Conservation (phyloP, 352 stramenopile genomes). For the Pythium vanterpoolii region DNA sequence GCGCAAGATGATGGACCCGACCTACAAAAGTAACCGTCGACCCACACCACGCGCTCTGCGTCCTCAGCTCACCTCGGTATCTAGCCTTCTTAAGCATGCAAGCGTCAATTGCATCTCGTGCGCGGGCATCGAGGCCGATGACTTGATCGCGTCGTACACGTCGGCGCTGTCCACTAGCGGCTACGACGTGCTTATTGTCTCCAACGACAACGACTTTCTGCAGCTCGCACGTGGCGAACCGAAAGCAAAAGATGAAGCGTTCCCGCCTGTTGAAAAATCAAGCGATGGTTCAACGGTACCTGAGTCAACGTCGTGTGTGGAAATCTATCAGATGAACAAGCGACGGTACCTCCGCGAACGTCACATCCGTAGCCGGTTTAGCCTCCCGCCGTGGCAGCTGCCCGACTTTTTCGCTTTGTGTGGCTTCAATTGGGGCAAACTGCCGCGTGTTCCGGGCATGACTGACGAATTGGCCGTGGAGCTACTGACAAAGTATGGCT, state of each 20-base stretch:
- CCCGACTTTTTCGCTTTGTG: constrained; percentile 67
- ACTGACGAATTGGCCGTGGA: constrained; percentile 53
- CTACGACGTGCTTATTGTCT: constrained; percentile 32
- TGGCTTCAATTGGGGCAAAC: constrained; percentile 65
- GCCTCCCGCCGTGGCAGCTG: constrained; percentile 33
- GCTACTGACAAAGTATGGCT: constrained; percentile 59
- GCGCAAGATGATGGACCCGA: constrained; percentile 28
- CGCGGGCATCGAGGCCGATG: constrained; percentile 31
- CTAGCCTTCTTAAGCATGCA: constrained; percentile 14
- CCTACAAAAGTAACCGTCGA: constrained; percentile 30
- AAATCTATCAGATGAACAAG: constrained; percentile 76
- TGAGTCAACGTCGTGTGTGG: constrained; percentile 27
- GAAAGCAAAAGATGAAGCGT: neutral
- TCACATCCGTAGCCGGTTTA: constrained; percentile 56
- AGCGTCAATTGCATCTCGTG: constrained; percentile 28
- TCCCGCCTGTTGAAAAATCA: too few relatives aligned
- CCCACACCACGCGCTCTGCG: constrained; percentile 21
- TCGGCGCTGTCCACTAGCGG: constrained; percentile 10
- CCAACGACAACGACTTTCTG: constrained; percentile 38
- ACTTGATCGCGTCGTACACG: constrained; percentile 35
- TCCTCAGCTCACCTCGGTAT: constrained; percentile 23
- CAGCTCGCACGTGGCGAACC: constrained; percentile 25
- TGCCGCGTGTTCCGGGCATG: constrained; percentile 52
- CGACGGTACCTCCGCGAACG: constrained; percentile 63
- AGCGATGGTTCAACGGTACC: neutral